Evolutionary conservation across 352 stramenopile genomes (phyloP), one percentile per base, ranked within the genome.

Genomic region (Phytophthora tubulina): DNA sequence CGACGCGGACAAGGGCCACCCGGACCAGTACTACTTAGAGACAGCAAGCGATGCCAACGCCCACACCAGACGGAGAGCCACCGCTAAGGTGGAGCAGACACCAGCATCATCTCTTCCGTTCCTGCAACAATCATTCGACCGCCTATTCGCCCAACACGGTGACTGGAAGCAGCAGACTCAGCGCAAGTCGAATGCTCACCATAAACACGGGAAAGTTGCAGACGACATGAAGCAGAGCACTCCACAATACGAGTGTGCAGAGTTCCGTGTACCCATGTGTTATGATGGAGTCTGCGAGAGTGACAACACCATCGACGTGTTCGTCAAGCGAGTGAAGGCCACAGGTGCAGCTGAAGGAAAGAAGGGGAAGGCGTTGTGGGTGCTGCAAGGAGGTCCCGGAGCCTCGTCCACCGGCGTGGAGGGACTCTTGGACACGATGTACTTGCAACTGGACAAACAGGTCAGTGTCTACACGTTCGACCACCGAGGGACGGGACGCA

Each of bases 401-500:
- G 86, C 85, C 15, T 92, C 86, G 21, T 93, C 86, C 5, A 91
- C 81, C 4, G 86, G 84, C 30, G 89, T 93, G 63, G 85, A 93
- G 71, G 67, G 67, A 6, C 71, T 93, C 39, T 88, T 93, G 83
- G 67, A 82, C 21, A 79, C 75, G 38, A 76, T 93, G 65, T 91
- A 81, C 72, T 53, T 68, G 50, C 52, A 89, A 35, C 60, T 90
- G 17, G 78, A 91, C 11, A 61, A 68, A 41, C 51, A 84, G 35
- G 82, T 89, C 2, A 88, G 77, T 63, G 64, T 93, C 3, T 93
- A 91, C 69, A 91, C 85, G 21, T 82, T 93, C 63, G 85, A 93
- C 49, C 85, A 93, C 45, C 66, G 85, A 56, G 85, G 85, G 33
- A 91, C 85, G 6, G 85, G 73, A 7, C 80, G 85, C 11, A 93